Conservation (phyloP, 768 basidiomycete genomes). For the Boletus rubescentipes region DNA sequence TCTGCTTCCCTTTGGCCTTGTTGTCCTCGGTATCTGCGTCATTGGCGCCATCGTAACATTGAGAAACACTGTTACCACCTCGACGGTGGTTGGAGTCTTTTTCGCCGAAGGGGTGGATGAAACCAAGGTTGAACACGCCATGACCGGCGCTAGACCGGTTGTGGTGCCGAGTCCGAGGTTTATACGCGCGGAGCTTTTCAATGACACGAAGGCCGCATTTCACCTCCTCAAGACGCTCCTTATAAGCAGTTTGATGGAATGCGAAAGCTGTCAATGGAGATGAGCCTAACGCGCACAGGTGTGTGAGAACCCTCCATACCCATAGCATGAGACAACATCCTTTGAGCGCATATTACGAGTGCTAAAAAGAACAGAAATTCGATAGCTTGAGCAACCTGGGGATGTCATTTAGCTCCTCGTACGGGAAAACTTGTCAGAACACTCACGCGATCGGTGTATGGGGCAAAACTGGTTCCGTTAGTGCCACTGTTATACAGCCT, state of each 20-base stretch:
- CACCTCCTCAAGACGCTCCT: conserved; percentile 65
- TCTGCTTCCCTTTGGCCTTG: conserved; percentile 34
- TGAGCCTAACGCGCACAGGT: background rate
- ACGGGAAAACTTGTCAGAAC: background rate
- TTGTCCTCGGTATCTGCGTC: conserved; percentile 32
- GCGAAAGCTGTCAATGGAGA: conserved; percentile 48
- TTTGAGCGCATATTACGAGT: conserved; percentile 59
- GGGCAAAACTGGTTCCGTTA: conserved; percentile 46
- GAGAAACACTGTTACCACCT: conserved; percentile 19
- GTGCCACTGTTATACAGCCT: conserved; percentile 47
- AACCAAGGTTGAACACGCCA: conserved; percentile 38
- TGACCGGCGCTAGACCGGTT: conserved; percentile 38
- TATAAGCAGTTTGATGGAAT: conserved; percentile 77
- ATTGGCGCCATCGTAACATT: conserved; percentile 29
- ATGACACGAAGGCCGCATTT: conserved; percentile 53
- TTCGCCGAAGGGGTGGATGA: conserved; percentile 40
- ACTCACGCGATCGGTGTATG: conserved; percentile 58
- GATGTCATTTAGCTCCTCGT: background rate
- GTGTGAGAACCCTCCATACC: conserved; percentile 26
- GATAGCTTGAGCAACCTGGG: conserved; percentile 58
- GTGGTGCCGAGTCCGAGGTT: conserved; percentile 42
- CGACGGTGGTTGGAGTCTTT: conserved; percentile 41
- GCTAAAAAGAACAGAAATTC: conserved; percentile 77
- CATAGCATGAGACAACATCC: conserved; percentile 69
- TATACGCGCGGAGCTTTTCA: conserved; percentile 66